Percentiles rank a stretch among this genome's conserved stretches.
Conservation (phyloP, 805 yeast species). For the Candida gorgasii region DNA sequence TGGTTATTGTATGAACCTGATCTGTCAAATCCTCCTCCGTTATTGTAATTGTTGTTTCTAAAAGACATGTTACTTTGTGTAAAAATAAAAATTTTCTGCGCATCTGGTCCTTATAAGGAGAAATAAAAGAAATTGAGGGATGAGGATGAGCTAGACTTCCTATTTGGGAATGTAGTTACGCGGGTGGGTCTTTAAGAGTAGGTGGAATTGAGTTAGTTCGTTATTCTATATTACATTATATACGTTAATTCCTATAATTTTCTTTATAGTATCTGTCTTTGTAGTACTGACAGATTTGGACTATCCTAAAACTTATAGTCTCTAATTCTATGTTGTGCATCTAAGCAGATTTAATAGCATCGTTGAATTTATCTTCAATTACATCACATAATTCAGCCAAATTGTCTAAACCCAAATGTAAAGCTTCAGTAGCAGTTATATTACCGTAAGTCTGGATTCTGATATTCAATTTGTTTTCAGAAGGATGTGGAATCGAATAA, state of each 20-base stretch:
- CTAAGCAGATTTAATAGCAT: slow-evolving; percentile 57
- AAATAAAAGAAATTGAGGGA: slow-evolving; percentile 8
- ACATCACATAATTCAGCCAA: slow-evolving; percentile 78
- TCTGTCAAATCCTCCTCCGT: slow-evolving; percentile 11
- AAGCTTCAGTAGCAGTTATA: slow-evolving; percentile 87
- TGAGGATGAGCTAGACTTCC: slow-evolving; percentile 10
- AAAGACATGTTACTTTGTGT: slow-evolving; percentile 11
- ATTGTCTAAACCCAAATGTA: slow-evolving; percentile 88
- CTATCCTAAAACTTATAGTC: neutral
- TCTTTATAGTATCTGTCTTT: neutral
- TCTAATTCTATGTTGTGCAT: too few species aligned
- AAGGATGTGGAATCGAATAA: slow-evolving; percentile 97
- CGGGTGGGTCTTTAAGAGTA: slow-evolving; percentile 6
- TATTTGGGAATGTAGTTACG: slow-evolving; percentile 1
- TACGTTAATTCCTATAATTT: slow-evolving; percentile 1
- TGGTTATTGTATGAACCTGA: slow-evolving; percentile 12
- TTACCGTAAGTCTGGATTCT: slow-evolving; percentile 92
- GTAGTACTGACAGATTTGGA: too few species aligned
- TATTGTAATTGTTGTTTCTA: slow-evolving; percentile 20
- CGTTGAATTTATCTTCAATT: slow-evolving; percentile 77
- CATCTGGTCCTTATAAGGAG: neutral
- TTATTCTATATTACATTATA: slow-evolving; percentile 10
- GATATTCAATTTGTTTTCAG: slow-evolving; percentile 83
- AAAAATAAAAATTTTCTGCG: slow-evolving; percentile 5
- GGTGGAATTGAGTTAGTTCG: neutral